These are phyloP conservation scores for Globisporangium ultimum DNA, from an alignment of 352 stramenopile species.

Conservation along the genomic window DNA sequence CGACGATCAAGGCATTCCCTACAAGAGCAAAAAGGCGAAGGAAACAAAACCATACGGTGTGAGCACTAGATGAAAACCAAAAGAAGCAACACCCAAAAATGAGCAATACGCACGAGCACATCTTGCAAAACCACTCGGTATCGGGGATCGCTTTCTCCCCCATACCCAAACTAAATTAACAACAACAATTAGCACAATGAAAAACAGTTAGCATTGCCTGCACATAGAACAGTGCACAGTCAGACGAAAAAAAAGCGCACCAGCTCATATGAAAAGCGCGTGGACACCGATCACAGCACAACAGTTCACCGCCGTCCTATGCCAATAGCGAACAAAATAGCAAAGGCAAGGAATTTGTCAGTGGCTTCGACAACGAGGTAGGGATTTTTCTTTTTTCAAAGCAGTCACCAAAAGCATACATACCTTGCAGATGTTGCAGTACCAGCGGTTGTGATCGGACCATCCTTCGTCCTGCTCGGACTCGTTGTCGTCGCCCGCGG, in stretches of 20 bases:
- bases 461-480: slow-evolving; percentile 55
- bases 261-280: slow-evolving; percentile 92
- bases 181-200: slow-evolving; percentile 3
- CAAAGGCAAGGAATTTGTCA: not conserved
- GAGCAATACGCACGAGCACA: slow-evolving; percentile 63
- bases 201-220: not conserved
- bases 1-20: slow-evolving; percentile 80
- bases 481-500: slow-evolving; percentile 33
- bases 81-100: not conserved
- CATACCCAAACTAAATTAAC: slow-evolving; percentile 61
- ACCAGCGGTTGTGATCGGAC: slow-evolving; percentile 87
- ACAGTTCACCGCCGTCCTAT: slow-evolving; percentile 73
- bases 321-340: not conserved
- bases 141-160: slow-evolving; percentile 71
- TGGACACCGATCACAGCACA: slow-evolving; percentile 92
- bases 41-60: slow-evolving; percentile 1
- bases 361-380: not conserved
- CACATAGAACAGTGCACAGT: not conserved
- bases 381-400: too few species aligned
- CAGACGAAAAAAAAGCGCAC: slow-evolving; percentile 19
- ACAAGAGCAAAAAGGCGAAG: not conserved
- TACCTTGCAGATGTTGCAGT: slow-evolving; percentile 89
- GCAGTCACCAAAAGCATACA: not conserved
- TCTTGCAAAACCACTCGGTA: slow-evolving; percentile 87
- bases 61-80: slow-evolving; percentile 1